Base-by-base conservation (phyloP, 331 rosid species). In the Acacia pycnantha region DNA sequence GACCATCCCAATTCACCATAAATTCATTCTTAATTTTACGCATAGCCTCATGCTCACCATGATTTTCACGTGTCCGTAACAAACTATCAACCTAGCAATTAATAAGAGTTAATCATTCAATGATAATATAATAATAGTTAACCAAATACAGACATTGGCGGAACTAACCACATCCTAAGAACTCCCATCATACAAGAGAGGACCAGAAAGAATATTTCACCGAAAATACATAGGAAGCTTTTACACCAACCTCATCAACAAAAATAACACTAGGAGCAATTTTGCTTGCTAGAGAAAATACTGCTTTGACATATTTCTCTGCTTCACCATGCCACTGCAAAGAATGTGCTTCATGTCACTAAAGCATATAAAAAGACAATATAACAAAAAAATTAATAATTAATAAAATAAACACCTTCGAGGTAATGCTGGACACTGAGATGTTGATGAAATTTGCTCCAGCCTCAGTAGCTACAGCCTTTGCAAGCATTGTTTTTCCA, bases 381-480 rank as follows among this genome's bases (percentile, higher is more conserved):
- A 53, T 75, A 44, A 62, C 51, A 35, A 74, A 70, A 70, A 8
- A 47, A 37, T 33, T 51, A 73, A 29, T 53, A 70, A 78, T 68
- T 31, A 22, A 11, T 37, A 53, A 65, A 41, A 53, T 61, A 44
- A 33, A 75, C 81, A 95, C 99, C 98, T 93, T 95, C 22, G 99
- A 95, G 72, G 99, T 87, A 80, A 92, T 93, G 79, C 99, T 93
- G 18, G 99, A 95, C 98, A 95, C 92, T 5, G 99, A 95, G 74
- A 95, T 92, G 84, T 95, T 95, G 70, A 95, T 95, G 81, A 95
- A 95, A 88, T 93, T 95, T 37, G 98, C 98, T 81, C 98, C 98
- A 51, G 98, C 98, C 85, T 95, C 98, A n/a, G 98, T 95, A 74
- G 98, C 98, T 80, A 95, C 98, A 81, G 98, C 98, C 87, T 95